Evolutionary conservation across 257 asterid genomes (phyloP).

Genomic region (Schizonepeta tenuifolia): DNA sequence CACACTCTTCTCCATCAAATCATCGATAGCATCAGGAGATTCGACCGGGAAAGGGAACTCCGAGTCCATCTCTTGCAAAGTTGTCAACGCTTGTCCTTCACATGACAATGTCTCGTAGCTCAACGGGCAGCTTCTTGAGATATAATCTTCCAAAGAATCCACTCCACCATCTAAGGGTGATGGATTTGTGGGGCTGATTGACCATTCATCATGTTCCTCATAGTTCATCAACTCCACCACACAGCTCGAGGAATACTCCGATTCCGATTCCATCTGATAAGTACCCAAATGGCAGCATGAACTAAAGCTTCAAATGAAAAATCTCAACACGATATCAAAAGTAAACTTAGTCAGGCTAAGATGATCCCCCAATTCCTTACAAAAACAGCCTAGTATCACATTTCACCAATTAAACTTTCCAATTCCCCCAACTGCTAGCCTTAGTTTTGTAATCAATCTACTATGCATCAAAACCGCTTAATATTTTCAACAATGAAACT

Average conservation of each 20-base stretch:
- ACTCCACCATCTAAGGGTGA: constrained; percentile 40
- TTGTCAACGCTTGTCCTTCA: constrained; percentile 32
- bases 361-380: neutral
- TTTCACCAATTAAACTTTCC: neutral
- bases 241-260: constrained; percentile 41
- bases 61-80: constrained; percentile 32
- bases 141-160: constrained; percentile 39
- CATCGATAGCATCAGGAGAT: constrained; percentile 32
- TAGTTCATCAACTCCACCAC: constrained; percentile 49
- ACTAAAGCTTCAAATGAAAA: neutral
- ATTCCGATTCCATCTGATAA: constrained; percentile 43
- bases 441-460: neutral
- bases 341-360: neutral
- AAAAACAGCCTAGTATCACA: neutral
- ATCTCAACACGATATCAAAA: neutral
- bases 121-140: constrained; percentile 19
- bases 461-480: neutral
- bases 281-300: neutral
- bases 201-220: constrained; percentile 57
- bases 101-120: neutral
- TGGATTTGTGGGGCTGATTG: constrained; percentile 42
- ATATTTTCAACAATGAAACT: constrained; percentile 15
- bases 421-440: neutral
- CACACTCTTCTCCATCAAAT: constrained; percentile 22
- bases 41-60: constrained; percentile 22